These are phyloP conservation scores for Penicillium sp. DNA, from an alignment of 2,329 filamentous ascomycete species.

Conservation along the genomic window DNA sequence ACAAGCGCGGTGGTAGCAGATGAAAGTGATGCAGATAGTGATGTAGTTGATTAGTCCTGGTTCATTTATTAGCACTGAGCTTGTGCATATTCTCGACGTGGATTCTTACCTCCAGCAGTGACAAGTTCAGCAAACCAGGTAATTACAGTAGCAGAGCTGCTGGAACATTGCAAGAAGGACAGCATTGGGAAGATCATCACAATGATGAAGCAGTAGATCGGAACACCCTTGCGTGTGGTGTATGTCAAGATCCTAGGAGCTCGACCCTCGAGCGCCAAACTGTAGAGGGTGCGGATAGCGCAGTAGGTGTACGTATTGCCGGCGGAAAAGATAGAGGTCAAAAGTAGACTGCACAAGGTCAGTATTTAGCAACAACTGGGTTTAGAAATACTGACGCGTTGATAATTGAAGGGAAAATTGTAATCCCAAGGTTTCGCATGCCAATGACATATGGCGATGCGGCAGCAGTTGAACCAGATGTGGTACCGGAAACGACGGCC, in stretches of 20 bases:
- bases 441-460: constrained; percentile 66
- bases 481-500: constrained; percentile 12
- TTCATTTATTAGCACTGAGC: constrained; percentile 27
- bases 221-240: constrained; percentile 62
- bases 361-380: neutral
- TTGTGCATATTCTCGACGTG: neutral
- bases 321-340: constrained; percentile 58
- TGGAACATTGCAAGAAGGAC: constrained; percentile 55
- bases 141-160: constrained; percentile 52
- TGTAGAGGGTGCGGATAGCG: constrained; percentile 55
- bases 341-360: constrained; percentile 32
- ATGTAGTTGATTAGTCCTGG: constrained; percentile 59
- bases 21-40: constrained; percentile 60
- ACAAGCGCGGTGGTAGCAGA: constrained; percentile 58
- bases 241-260: constrained; percentile 58
- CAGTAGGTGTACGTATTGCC: constrained; percentile 59
- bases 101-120: constrained; percentile 52
- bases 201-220: constrained; percentile 58
- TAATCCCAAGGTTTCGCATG: constrained; percentile 57
- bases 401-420: constrained; percentile 57
- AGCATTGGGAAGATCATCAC: constrained; percentile 57
- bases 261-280: constrained; percentile 54
- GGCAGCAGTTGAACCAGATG: constrained; percentile 42
- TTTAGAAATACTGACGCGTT: constrained; percentile 47
- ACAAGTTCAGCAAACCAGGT: constrained; percentile 59